Percentiles rank a stretch among this genome's conserved stretches.
Conservation (phyloP, 148 eudicot genomes). For the Bassia scoparia region DNA sequence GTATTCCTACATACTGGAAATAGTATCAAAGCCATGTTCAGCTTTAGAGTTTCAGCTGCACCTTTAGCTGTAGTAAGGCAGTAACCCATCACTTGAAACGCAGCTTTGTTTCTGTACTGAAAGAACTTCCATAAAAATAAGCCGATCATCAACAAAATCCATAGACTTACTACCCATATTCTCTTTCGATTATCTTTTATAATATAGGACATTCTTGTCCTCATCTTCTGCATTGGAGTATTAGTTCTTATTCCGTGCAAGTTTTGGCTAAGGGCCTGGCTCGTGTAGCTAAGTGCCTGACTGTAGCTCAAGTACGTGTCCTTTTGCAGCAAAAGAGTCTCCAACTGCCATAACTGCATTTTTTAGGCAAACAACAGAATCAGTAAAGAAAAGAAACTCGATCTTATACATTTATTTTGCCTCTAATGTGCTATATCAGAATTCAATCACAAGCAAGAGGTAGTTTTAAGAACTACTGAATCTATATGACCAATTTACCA, state of each 20-base stretch:
- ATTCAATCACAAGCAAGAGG: too few species aligned
- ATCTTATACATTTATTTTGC: not conserved
- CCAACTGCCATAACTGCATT: slow-evolving; percentile 95
- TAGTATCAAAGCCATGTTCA: slow-evolving; percentile 87
- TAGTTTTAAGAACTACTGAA: too few species aligned
- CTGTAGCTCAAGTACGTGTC: slow-evolving; percentile 93
- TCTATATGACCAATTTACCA: too few species aligned
- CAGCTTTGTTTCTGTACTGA: slow-evolving; percentile 70
- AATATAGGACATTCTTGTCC: slow-evolving; percentile 46
- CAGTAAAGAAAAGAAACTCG: slow-evolving; percentile 1
- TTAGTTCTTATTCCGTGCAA: slow-evolving; percentile 69
- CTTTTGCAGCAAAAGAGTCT: slow-evolving; percentile 84
- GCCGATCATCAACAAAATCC: slow-evolving; percentile 75
- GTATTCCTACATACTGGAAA: slow-evolving; percentile 95
- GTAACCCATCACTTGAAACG: slow-evolving; percentile 87
- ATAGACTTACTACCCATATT: slow-evolving; percentile 69
- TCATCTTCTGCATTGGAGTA: slow-evolving; percentile 52
- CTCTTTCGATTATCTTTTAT: slow-evolving; percentile 85
- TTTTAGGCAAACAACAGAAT: slow-evolving; percentile 24
- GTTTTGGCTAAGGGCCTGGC: slow-evolving; percentile 92
- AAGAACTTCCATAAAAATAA: slow-evolving; percentile 79
- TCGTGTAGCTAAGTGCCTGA: slow-evolving; percentile 88
- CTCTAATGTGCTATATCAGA: slow-evolving; percentile 12
- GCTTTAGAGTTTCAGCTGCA: slow-evolving; percentile 89
- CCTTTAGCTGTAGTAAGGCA: slow-evolving; percentile 93